Conservation (phyloP, 2,329 filamentous ascomycete species). For the Spiromastix sp. region DNA sequence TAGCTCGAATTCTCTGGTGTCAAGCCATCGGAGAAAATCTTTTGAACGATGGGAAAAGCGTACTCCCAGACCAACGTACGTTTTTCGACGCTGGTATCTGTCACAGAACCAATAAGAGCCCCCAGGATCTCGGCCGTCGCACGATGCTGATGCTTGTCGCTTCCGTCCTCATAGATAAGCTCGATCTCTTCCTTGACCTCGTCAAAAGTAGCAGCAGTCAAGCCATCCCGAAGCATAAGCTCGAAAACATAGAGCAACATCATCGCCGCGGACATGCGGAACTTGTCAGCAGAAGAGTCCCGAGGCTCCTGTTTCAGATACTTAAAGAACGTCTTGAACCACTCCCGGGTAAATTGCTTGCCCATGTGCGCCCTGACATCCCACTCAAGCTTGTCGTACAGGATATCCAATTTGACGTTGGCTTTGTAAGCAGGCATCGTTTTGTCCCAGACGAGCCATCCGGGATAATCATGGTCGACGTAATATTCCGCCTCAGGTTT, state of each 20-base stretch:
- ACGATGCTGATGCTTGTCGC: slow-evolving; percentile 94
- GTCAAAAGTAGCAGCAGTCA: slow-evolving; percentile 68
- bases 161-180: slow-evolving; percentile 79
- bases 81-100: slow-evolving; percentile 64
- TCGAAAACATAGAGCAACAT: slow-evolving; percentile 85
- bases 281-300: slow-evolving; percentile 69
- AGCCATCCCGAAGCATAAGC: slow-evolving; percentile 64
- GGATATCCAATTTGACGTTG: slow-evolving; percentile 53
- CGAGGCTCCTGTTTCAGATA: slow-evolving; percentile 95
- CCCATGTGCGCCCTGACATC: slow-evolving; percentile 70
- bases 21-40: slow-evolving; percentile 79
- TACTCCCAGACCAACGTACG: slow-evolving; percentile 77
- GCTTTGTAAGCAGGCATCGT: slow-evolving; percentile 70
- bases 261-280: slow-evolving; percentile 79
- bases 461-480: slow-evolving; percentile 82
- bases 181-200: slow-evolving; percentile 75
- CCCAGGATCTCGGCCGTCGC: slow-evolving; percentile 90
- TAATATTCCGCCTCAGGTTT: slow-evolving; percentile 74
- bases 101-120: slow-evolving; percentile 68
- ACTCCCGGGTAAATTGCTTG: slow-evolving; percentile 64
- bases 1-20: slow-evolving; percentile 92
- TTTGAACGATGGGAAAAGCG: slow-evolving; percentile 75
- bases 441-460: slow-evolving; percentile 94
- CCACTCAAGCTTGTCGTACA: slow-evolving; percentile 74
- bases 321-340: slow-evolving; percentile 79